Evolutionary conservation across 2,329 filamentous ascomycete genomes (phyloP), one percentile per base, ranked within the genome.

Genomic region (Aureobasidium musti): DNA sequence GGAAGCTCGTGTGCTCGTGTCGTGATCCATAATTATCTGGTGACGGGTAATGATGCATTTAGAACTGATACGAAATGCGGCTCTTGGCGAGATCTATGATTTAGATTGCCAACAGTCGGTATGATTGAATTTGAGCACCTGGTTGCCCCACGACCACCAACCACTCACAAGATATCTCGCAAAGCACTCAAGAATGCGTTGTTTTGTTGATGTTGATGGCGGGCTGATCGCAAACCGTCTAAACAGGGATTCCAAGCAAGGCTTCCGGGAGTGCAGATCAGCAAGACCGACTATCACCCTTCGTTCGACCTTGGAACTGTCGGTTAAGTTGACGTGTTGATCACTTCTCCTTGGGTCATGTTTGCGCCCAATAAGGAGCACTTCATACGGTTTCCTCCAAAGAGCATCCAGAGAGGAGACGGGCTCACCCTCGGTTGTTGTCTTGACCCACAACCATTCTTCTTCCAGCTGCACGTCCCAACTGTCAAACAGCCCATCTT

Each of bases 371-470:
- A 94, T 78, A 17, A 94, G 77, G 28, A 93, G 76, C 57, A 88
- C 82, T 77, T 95, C 91, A 82, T 91, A 94, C 0, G 91, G 90
- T 77, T 89, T 92, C 69, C 90, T 83, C 87, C 87, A 91, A 2
- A 76, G 68, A 3, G 85, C 85, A 37, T 87, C 82, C 2, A 91
- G 65, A 37, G 82, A 76, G 67, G 84, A 85, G 33, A 92, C 81
- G 0, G 89, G 87, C 73, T 89, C 86, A 0, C 91, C 91, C 0
- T 75, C 70, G 0, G 76, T 75, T 0, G 91, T 91, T 13, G 89
- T 82, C 75, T 95, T 95, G 57, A 93, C 76, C 91, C 91, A 95
- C 2, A 87, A 82, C 90, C 91, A 94, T 74, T 93, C 89, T 57
- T 88, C 85, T 0, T 86, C 80, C 13, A 86, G 73, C 61, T 87